Evolutionary conservation across 2,329 filamentous ascomycete species (phyloP).

Genomic region (Cryphonectria nitschkei): DNA sequence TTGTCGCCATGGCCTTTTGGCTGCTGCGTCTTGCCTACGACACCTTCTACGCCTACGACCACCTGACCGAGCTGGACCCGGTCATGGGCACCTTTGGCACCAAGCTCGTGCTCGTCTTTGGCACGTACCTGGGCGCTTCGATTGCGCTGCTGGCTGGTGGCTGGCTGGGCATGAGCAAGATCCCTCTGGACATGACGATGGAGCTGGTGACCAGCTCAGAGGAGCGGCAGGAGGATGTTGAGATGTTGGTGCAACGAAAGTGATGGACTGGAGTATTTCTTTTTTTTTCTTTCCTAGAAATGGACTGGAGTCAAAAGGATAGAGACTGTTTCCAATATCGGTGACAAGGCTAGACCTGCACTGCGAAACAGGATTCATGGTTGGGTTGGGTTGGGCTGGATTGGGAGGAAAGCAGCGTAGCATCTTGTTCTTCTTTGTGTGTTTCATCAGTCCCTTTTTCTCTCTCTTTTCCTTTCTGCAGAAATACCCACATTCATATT

Average conservation of each 20-base stretch:
- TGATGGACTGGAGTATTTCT: background rate
- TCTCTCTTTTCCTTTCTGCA: background rate
- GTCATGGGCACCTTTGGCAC: constrained; percentile 33
- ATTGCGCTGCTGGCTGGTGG: constrained; percentile 27
- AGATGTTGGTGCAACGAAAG: background rate
- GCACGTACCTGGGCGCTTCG: constrained; percentile 29
- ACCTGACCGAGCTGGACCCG: constrained; percentile 31
- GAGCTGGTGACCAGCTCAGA: background rate
- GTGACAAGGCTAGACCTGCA: background rate
- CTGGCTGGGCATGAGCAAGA: constrained; percentile 13
- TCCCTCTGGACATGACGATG: background rate
- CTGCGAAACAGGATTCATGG: background rate
- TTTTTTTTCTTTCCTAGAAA: background rate
- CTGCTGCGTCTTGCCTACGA: constrained; percentile 32
- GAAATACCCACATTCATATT: background rate
- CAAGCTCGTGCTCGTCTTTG: constrained; percentile 32
- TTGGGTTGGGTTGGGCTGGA: background rate
- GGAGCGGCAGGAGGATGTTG: background rate
- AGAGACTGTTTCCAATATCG: background rate
- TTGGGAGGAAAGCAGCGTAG: background rate
- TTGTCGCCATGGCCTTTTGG: constrained; percentile 32
- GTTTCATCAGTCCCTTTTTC: background rate
- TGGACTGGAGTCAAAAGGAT: background rate
- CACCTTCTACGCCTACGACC: constrained; percentile 32
- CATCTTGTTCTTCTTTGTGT: background rate